These are phyloP conservation scores for Hyphodiscus sp. DNA, from an alignment of 2,329 filamentous ascomycete species.

Conservation along the genomic window DNA sequence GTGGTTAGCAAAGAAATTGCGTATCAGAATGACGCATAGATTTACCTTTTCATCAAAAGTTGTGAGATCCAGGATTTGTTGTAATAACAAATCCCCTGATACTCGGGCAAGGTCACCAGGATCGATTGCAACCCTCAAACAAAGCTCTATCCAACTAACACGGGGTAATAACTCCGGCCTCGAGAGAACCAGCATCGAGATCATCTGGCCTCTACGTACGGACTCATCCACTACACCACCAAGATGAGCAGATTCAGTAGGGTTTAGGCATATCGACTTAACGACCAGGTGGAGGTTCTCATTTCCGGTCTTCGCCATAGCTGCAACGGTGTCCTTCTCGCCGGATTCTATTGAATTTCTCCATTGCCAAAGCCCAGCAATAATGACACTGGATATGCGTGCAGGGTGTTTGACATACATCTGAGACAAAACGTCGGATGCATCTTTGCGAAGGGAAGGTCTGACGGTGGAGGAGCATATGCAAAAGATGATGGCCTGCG, in stretches of 20 bases:
- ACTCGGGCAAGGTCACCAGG: slow-evolving; percentile 70
- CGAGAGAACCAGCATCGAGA: slow-evolving; percentile 70
- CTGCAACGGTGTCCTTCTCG: slow-evolving; percentile 73
- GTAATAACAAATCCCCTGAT: slow-evolving; percentile 57
- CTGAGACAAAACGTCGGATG: slow-evolving; percentile 52
- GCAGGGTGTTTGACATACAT: slow-evolving; percentile 57
- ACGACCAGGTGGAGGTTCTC: slow-evolving; percentile 56
- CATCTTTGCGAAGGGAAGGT: slow-evolving; percentile 56
- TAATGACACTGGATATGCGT: slow-evolving; percentile 55
- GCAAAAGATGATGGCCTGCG: slow-evolving; percentile 76
- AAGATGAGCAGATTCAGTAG: slow-evolving; percentile 42
- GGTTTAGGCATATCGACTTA: slow-evolving; percentile 55
- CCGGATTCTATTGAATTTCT: slow-evolving; percentile 57
- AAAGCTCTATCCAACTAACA: slow-evolving; percentile 83
- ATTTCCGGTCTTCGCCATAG: slow-evolving; percentile 57
- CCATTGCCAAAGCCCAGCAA: slow-evolving; percentile 76
- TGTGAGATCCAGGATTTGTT: slow-evolving; percentile 53
- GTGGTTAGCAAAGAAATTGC: slow-evolving; percentile 7
- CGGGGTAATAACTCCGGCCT: slow-evolving; percentile 71
- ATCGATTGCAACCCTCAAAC: slow-evolving; percentile 72
- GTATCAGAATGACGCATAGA: neutral
- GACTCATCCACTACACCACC: slow-evolving; percentile 39
- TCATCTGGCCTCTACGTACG: slow-evolving; percentile 61
- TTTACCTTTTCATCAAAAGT: slow-evolving; percentile 46
- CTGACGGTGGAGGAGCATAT: slow-evolving; percentile 58